A percentile compares a stretch with the other conserved stretches of the same genome.
phyloP scores from a whole-genome alignment of 2,329 filamentous ascomycete species.

The Arthrobotrys sinensis region DNA sequence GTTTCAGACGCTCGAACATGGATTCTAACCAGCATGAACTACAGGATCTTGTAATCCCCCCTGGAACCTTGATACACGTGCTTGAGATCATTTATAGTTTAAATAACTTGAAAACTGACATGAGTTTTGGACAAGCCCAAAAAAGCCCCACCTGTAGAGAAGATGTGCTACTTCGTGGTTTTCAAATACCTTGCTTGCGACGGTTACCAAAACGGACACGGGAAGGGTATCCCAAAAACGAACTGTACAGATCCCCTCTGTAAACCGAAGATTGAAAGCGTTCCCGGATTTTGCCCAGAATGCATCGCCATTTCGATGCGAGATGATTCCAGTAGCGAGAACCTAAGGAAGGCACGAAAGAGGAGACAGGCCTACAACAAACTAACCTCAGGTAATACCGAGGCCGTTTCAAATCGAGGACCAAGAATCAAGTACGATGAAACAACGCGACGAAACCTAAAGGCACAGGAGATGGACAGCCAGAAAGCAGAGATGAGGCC shows the following conservation, averaged over 20 bases:
- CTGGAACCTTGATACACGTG: not conserved
- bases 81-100: not conserved
- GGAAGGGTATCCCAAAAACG: constrained; percentile 19
- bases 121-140: not conserved
- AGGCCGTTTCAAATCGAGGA: not conserved
- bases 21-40: not conserved
- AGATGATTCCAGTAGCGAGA: constrained; percentile 33
- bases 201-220: constrained; percentile 49
- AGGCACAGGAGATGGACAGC: not conserved
- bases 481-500: constrained; percentile 25
- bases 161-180: constrained; percentile 46
- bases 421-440: constrained; percentile 16
- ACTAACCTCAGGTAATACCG: not conserved
- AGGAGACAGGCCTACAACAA: constrained; percentile 21
- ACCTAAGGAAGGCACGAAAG: constrained; percentile 5
- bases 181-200: constrained; percentile 37
- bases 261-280: constrained; percentile 28
- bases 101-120: constrained; percentile 2
- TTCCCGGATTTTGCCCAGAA: constrained; percentile 43
- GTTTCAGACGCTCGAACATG: constrained; percentile 17
- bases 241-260: constrained; percentile 37
- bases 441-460: not conserved
- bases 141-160: constrained; percentile 21
- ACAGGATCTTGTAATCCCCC: constrained; percentile 13
- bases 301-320: constrained; percentile 40